Evolutionary conservation across 441 rosid species (phyloP), one percentile per base, ranked within the genome.

Genomic region (Viola pubescens): DNA sequence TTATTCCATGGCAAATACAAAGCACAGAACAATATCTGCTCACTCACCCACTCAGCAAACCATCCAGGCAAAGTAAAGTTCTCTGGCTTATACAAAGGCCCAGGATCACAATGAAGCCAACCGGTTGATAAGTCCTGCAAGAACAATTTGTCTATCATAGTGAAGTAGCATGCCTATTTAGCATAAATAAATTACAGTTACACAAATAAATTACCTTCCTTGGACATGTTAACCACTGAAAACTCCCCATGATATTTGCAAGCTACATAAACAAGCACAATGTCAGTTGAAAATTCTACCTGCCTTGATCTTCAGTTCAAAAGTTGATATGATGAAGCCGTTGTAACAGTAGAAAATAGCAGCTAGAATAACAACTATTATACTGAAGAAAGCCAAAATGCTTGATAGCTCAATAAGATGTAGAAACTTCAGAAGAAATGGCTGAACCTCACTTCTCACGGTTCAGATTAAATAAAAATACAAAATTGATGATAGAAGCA

Each of bases 101-200:
- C 98, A 0, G 98, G 94, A 70, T 92, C 96, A 76, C 98, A 92
- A 6, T 78, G 81, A 65, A 92, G 94, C 98, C 97, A 89, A 44
- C 94, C 87, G 9, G 88, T 82, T 2, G 90, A 79, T 70, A 92
- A 73, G 74, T 92, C 97, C 97, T 92, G 81, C 71, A 54, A 49
- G 49, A 48, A 16, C 53, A 74, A 19, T 48, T 56, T 9, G 9
- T 9, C 65, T 41, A 26, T 34, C 19, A 59, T 45, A 53, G 45
- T 48, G 19, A 65, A 46, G 46, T 3, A 11, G 37, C 13, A 51
- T 34, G 43, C 16, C 9, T 60, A 49, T 45, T 58, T 4, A 56
- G 39, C 10, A 56, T 13, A 46, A 65, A 53, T 51, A 19, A 42
- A 8, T 42, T 8, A 47, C n/a, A 69, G 48, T 52, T 44, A 49